Percentiles rank a stretch among this genome's conserved stretches.
Conservation (phyloP, 208 protist species). For the Trypanosoma melophagium region DNA sequence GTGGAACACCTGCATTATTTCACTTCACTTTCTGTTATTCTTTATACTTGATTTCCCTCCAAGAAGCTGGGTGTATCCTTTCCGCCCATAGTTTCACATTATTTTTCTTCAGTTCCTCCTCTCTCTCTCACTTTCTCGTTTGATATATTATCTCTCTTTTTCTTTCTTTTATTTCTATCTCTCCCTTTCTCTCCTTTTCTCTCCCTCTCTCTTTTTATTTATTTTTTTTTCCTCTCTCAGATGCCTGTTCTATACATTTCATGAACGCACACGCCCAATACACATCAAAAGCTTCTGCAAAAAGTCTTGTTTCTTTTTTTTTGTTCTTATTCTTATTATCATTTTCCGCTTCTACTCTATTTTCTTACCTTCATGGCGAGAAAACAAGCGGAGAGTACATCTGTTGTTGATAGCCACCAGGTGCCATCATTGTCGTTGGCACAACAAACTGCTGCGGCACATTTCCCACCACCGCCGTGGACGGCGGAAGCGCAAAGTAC, state of each 20-base stretch:
- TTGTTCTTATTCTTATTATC: not conserved
- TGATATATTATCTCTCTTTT: constrained; percentile 12
- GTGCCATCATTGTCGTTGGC: constrained; percentile 17
- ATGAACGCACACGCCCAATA: not conserved
- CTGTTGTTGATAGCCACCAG: constrained; percentile 12
- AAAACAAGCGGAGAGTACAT: constrained; percentile 15
- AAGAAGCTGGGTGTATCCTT: no score
- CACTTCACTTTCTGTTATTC: no score
- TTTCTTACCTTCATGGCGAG: not conserved
- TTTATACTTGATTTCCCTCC: no score
- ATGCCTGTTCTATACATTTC: not conserved
- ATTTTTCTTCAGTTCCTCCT: no score
- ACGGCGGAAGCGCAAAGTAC: constrained; percentile 12
- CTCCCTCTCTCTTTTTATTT: not conserved
- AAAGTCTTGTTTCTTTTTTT: no score
- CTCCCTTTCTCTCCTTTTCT: not conserved
- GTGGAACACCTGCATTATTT: no score
- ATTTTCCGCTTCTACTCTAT: not conserved
- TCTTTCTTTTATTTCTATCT: constrained; percentile 7
- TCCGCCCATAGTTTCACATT: no score
- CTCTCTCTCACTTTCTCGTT: not conserved
- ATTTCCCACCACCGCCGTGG: not conserved
- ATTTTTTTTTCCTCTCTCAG: not conserved
- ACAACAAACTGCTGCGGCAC: constrained; percentile 18
- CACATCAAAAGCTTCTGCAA: no score